Conservation (phyloP, 2,329 filamentous ascomycete species). For the Colletotrichum orbiculare region DNA sequence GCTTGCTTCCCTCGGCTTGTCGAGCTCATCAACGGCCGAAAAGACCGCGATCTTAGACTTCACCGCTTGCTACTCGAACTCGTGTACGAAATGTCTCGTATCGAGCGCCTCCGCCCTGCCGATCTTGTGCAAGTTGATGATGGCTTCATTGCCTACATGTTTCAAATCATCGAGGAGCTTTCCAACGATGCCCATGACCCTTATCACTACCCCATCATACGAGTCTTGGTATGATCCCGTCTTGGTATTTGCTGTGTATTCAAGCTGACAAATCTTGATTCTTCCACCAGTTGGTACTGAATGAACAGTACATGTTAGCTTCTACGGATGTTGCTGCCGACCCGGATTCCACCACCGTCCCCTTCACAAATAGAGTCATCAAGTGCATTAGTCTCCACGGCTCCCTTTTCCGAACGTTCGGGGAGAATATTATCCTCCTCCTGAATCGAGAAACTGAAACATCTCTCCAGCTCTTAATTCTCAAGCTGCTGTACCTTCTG, state of each 20-base stretch:
- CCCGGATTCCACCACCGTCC: constrained; percentile 53
- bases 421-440: constrained; percentile 95
- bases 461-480: constrained; percentile 91
- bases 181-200: constrained; percentile 91
- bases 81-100: constrained; percentile 95
- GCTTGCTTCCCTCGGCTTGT: constrained; percentile 86
- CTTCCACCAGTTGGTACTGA: constrained; percentile 81
- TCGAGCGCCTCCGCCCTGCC: constrained; percentile 81
- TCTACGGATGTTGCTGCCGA: constrained; percentile 64
- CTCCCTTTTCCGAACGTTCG: constrained; percentile 88
- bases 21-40: constrained; percentile 78
- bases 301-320: constrained; percentile 97
- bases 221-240: constrained; percentile 77
- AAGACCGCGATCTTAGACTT: constrained; percentile 74
- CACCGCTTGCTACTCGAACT: constrained; percentile 87
- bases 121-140: constrained; percentile 85
- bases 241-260: too few species aligned
- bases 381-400: constrained; percentile 89
- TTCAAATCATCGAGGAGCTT: constrained; percentile 87
- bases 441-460: constrained; percentile 96
- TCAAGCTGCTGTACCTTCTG: constrained; percentile 93
- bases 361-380: constrained; percentile 91
- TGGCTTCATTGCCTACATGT: constrained; percentile 83
- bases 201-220: constrained; percentile 95
- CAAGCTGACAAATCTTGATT: background rate